Percentiles rank a stretch among this genome's conserved stretches.
Conservation (phyloP, 148 eudicot genomes). For the Tetragonia tetragonoides region DNA sequence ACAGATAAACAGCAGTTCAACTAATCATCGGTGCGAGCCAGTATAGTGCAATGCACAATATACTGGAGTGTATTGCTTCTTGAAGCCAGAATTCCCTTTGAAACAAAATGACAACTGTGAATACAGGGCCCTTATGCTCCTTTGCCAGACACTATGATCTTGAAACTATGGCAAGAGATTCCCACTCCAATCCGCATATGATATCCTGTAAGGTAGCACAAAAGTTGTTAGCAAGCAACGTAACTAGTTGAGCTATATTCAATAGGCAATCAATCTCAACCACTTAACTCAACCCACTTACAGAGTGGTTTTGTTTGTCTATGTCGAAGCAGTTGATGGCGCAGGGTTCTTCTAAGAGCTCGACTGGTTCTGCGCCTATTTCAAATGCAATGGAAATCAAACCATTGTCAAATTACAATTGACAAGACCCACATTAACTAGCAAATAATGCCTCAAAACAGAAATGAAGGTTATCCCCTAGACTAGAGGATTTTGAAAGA, state of each 20-base stretch:
- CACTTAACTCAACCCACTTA: slow-evolving; percentile 24
- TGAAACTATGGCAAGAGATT: slow-evolving; percentile 64
- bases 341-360: slow-evolving; percentile 81
- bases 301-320: slow-evolving; percentile 69
- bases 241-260: background rate
- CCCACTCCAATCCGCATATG: slow-evolving; percentile 90
- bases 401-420: background rate
- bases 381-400: slow-evolving; percentile 1
- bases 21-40: too few species aligned
- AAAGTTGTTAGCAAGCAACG: background rate
- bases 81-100: background rate
- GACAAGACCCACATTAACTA: background rate
- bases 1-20: background rate
- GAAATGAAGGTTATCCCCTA: background rate
- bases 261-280: background rate
- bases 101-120: background rate
- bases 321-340: slow-evolving; percentile 81
- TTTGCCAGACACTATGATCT: slow-evolving; percentile 40
- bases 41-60: background rate
- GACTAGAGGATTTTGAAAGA: too few species aligned
- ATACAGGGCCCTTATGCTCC: background rate
- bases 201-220: slow-evolving; percentile 53
- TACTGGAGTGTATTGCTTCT: background rate
- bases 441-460: background rate
- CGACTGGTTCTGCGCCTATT: slow-evolving; percentile 60